These are phyloP conservation scores for Phellinidium pouzarii DNA, from an alignment of 1,284 basidiomycete genomes.

Conservation along the genomic window DNA sequence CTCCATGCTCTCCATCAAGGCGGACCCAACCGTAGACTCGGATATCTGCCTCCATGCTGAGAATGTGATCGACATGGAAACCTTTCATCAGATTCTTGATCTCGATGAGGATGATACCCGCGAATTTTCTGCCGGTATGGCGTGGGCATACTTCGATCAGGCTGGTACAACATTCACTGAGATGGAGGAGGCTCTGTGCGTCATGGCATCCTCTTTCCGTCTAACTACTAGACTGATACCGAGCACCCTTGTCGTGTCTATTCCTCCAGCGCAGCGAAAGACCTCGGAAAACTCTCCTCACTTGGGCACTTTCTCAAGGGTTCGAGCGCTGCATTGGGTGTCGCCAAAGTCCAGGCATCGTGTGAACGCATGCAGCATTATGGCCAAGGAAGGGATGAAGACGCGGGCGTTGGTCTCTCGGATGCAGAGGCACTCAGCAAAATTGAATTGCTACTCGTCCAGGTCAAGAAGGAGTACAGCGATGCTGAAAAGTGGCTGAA, in stretches of 20 bases:
- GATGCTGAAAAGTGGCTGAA: conserved; percentile 51
- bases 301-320: conserved; percentile 94
- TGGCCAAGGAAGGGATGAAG: conserved; percentile 55
- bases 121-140: conserved; percentile 77
- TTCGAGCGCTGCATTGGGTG: conserved; percentile 86
- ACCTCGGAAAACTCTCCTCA: conserved; percentile 61
- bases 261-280: conserved; percentile 41
- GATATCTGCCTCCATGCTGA: conserved; percentile 4
- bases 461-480: conserved; percentile 51
- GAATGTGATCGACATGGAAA: conserved; percentile 65
- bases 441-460: conserved; percentile 48
- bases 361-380: conserved; percentile 90
- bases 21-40: conserved; percentile 1
- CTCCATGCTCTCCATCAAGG: conserved; percentile 4
- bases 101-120: conserved; percentile 80
- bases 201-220: conserved; percentile 7
- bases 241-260: conserved; percentile 20
- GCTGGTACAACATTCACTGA: conserved; percentile 67
- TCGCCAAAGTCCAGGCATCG: conserved; percentile 70
- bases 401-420: conserved; percentile 39
- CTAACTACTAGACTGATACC: conserved; percentile 14
- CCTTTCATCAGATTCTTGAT: conserved; percentile 81
- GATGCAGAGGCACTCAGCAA: conserved; percentile 54
- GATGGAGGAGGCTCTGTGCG: conserved; percentile 79
- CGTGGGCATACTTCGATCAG: conserved; percentile 76